Evolutionary conservation across 352 stramenopile genomes (phyloP), one percentile per base, ranked within the genome.

Genomic region (Pilasporangium apinafurcum): DNA sequence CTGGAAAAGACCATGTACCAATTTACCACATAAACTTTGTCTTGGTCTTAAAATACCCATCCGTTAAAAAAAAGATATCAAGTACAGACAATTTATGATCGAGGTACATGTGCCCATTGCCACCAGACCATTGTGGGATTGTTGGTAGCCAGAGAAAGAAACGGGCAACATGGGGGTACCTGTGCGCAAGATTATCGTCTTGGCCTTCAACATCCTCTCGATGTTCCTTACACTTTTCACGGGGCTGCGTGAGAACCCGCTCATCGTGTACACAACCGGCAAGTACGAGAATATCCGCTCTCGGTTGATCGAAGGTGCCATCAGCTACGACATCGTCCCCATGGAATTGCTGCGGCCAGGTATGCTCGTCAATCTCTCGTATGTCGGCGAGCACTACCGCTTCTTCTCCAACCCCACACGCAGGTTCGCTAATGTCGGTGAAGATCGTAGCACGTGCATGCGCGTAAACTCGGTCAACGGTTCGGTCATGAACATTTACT

Each of bases 171-270:
- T 48, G 41, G 10, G 22, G 29, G 9, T 38, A 22, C 41, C 46
- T n/a, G 5, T 41, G n/a, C 42, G 34, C 0, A 44, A 44, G 5
- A 8, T 51, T 8, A 10, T 60, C 12, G 12, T 58, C 9, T 26
- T n/a, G n/a, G 36, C 27, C 10, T 36, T 71, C 31, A 72, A 79
- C 41, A n/a, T 79, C 14, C 53, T 50, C 10, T 62, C 63, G 7
- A 71, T 58, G n/a, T 34, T 57, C 1, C 53, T 79, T 32, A 79
- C 67, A 3, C 46, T 79, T n/a, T 46, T 73, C 26, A 66, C 63
- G 28, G 67, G 67, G 29, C 44, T 80, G 17, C 67, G 55, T 3
- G 67, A 80, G 44, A 80, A 80, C 51, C 67, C 67, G 0, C 18
- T 80, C 12, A 39, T 74, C 28, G 61, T 74, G 13, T 31, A 66